These are phyloP conservation scores for Capsella rubella DNA, from an alignment of 441 rosid species.

Conservation along the genomic window DNA sequence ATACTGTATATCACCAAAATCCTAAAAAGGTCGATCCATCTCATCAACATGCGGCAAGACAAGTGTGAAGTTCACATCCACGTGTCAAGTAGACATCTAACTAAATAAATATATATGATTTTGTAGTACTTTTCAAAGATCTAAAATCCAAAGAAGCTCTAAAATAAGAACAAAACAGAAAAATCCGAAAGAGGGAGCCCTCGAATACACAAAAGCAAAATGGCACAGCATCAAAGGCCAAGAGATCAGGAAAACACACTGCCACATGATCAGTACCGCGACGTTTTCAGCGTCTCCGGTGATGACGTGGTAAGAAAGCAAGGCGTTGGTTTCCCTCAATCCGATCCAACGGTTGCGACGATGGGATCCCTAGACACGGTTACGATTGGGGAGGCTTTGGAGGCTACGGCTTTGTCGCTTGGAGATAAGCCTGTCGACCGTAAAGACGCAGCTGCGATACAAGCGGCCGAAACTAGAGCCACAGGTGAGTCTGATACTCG, in stretches of 20 bases:
- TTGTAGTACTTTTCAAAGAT: slow-evolving; percentile 26
- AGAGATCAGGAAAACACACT: slow-evolving; percentile 21
- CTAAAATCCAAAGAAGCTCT: background rate
- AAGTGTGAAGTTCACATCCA: background rate
- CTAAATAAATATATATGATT: slow-evolving; percentile 6
- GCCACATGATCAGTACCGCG: slow-evolving; percentile 47
- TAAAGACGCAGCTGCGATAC: slow-evolving; percentile 63
- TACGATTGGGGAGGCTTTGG: slow-evolving; percentile 70
- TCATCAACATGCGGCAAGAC: background rate
- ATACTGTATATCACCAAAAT: background rate
- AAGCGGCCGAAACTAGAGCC: slow-evolving; percentile 64
- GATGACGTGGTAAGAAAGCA: slow-evolving; percentile 41
- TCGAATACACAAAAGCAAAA: slow-evolving; percentile 21
- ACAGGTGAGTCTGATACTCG: slow-evolving; percentile 39
- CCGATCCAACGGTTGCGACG: slow-evolving; percentile 14
- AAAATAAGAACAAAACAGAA: background rate
- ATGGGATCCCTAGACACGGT: slow-evolving; percentile 34
- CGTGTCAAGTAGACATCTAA: slow-evolving; percentile 26
- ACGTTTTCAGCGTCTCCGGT: slow-evolving; percentile 51
- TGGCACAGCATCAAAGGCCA: slow-evolving; percentile 54
- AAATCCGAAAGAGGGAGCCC: background rate
- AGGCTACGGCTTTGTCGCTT: slow-evolving; percentile 52
- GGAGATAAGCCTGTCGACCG: slow-evolving; percentile 62
- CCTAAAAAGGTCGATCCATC: background rate
- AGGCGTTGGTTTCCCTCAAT: slow-evolving; percentile 44